Conservation (phyloP, 2,329 filamentous ascomycete genomes). For the Colletotrichum filicis region DNA sequence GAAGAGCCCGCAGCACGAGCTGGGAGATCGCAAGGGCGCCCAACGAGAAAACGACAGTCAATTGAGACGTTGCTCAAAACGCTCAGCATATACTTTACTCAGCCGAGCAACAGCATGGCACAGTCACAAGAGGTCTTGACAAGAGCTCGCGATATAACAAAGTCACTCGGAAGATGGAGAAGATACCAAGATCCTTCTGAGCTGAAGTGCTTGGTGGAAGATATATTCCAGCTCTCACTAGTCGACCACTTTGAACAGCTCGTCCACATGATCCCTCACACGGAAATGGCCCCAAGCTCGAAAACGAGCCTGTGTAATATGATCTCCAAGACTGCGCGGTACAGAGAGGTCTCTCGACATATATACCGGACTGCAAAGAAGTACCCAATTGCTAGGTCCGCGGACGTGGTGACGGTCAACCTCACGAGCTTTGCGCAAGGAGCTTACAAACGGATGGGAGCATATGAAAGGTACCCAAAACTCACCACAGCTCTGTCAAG, state of each 20-base stretch:
- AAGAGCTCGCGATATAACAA: not conserved
- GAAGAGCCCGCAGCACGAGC: not conserved
- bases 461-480: not conserved
- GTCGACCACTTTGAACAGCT: not conserved
- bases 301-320: not conserved
- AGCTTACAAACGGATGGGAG: not conserved
- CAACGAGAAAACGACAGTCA: not conserved
- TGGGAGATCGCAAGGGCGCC: too few species aligned
- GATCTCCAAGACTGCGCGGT: not conserved
- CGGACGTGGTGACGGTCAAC: not conserved
- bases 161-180: not conserved
- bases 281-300: not conserved
- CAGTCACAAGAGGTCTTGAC: not conserved
- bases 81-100: not conserved
- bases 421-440: not conserved
- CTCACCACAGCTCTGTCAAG: not conserved
- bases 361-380: not conserved
- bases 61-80: not conserved
- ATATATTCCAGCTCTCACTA: not conserved
- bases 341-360: not conserved
- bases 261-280: not conserved
- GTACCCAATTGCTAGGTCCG: not conserved
- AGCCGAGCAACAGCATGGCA: not conserved
- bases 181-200: not conserved
- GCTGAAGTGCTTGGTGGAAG: not conserved